These are phyloP conservation scores for Sordariomycetes sp. DNA, from an alignment of 2,329 filamentous ascomycete species.

Conservation along the genomic window DNA sequence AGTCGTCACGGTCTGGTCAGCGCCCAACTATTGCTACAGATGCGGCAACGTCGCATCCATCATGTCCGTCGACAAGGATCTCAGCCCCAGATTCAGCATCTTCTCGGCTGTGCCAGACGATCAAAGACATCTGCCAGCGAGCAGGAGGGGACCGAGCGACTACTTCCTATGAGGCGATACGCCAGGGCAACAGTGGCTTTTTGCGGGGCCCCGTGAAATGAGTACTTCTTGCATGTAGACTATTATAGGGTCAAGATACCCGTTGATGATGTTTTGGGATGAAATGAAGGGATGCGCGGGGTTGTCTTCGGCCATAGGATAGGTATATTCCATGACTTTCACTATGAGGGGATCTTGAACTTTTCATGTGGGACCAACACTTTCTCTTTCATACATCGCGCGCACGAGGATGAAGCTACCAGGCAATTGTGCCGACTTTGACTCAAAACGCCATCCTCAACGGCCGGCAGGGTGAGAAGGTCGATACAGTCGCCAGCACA, in stretches of 20 bases:
- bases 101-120: constrained; percentile 86
- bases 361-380: not conserved
- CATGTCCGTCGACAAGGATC: constrained; percentile 79
- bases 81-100: constrained; percentile 87
- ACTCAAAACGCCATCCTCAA: not conserved
- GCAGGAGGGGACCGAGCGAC: constrained; percentile 56
- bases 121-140: constrained; percentile 68
- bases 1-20: constrained; percentile 96
- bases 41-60: constrained; percentile 97
- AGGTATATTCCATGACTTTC: no score
- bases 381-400: not conserved
- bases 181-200: constrained; percentile 12
- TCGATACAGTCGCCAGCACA: constrained; percentile 6
- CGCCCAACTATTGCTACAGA: constrained; percentile 89
- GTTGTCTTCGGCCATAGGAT: no score
- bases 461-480: no score
- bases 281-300: constrained; percentile 6
- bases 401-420: no score
- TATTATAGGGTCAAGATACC: constrained; percentile 33
- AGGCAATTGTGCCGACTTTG: no score
- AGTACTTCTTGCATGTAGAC: constrained; percentile 29
- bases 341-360: no score
- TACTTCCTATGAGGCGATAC: constrained; percentile 53
- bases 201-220: no score
- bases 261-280: constrained; percentile 23